These are phyloP conservation scores for Penicillium sp. DNA, from an alignment of 2,329 filamentous ascomycete genomes.

Conservation along the genomic window DNA sequence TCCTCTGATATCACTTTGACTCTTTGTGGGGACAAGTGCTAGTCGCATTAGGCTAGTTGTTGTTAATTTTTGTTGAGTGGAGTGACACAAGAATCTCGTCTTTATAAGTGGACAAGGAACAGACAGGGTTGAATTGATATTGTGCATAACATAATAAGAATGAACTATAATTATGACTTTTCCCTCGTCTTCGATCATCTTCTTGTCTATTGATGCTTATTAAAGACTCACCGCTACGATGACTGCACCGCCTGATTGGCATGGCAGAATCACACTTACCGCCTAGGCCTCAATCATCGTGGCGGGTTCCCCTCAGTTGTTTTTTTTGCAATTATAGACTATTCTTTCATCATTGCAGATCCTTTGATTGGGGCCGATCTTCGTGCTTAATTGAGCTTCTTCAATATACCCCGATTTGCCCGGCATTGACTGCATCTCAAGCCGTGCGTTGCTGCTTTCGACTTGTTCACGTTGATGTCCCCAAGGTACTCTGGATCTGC, in stretches of 20 bases:
- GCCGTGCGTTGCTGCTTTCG: constrained; percentile 6
- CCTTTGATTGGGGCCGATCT: not conserved
- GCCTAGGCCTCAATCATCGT: constrained; percentile 3
- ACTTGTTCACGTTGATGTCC: constrained; percentile 27
- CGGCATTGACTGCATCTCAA: constrained; percentile 10
- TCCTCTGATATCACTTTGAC: constrained; percentile 26
- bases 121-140: no score
- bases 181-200: no score
- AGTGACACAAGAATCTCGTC: no score
- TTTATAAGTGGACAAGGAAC: no score
- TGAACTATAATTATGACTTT: no score
- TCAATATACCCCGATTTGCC: constrained; percentile 4
- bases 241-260: not conserved
- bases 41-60: constrained; percentile 2
- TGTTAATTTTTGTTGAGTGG: no score
- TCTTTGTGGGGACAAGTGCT: constrained; percentile 28
- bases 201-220: no score
- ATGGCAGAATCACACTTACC: not conserved
- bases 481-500: constrained; percentile 33
- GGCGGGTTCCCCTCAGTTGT: constrained; percentile 10
- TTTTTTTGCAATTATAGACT: constrained; percentile 12
- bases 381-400: no score
- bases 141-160: no score
- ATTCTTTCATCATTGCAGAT: constrained; percentile 9
- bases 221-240: no score